These are phyloP conservation scores for Leishmania amazonensis DNA, from an alignment of 208 protist genomes.

Conservation along the genomic window DNA sequence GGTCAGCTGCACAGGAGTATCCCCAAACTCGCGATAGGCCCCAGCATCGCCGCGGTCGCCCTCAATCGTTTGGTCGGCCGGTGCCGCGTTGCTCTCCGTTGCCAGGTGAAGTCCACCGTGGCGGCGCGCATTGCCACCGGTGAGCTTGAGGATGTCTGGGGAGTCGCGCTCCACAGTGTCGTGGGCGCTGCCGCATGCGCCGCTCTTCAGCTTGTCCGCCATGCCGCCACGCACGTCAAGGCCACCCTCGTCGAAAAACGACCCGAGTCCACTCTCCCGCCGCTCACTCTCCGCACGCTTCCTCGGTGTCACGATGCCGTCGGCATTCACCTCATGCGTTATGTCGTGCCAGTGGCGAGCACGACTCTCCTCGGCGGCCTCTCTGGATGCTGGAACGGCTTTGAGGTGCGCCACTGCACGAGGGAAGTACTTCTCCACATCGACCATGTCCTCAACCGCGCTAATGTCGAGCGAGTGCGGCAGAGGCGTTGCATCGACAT, in stretches of 20 bases:
- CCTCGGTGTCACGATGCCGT: constrained; percentile 37
- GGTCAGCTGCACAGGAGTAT: constrained; percentile 85
- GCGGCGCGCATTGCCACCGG: constrained; percentile 50
- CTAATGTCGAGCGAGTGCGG: constrained; percentile 59
- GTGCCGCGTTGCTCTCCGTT: constrained; percentile 62
- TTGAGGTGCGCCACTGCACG: constrained; percentile 71
- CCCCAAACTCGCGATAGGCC: constrained; percentile 51
- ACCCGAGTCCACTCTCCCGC: constrained; percentile 24
- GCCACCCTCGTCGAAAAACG: constrained; percentile 82
- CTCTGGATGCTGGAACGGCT: constrained; percentile 16
- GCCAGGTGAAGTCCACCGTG: constrained; percentile 55
- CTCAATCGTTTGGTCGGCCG: constrained; percentile 81
- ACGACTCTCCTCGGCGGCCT: constrained; percentile 38
- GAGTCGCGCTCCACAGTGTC: constrained; percentile 39
- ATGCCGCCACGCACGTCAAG: constrained; percentile 68
- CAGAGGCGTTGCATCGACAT: constrained; percentile 3
- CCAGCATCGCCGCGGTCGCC: constrained; percentile 32
- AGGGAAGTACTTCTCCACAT: constrained; percentile 81
- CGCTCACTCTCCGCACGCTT: constrained; percentile 26
- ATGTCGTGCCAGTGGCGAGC: constrained; percentile 54
- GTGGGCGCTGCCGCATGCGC: constrained; percentile 8
- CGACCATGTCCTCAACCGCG: constrained; percentile 37
- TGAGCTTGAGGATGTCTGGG: constrained; percentile 77
- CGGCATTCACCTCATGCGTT: constrained; percentile 57
- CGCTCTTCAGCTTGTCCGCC: constrained; percentile 22